Conservation (phyloP, 2,329 filamentous ascomycete species). For the Penicillium sp. region DNA sequence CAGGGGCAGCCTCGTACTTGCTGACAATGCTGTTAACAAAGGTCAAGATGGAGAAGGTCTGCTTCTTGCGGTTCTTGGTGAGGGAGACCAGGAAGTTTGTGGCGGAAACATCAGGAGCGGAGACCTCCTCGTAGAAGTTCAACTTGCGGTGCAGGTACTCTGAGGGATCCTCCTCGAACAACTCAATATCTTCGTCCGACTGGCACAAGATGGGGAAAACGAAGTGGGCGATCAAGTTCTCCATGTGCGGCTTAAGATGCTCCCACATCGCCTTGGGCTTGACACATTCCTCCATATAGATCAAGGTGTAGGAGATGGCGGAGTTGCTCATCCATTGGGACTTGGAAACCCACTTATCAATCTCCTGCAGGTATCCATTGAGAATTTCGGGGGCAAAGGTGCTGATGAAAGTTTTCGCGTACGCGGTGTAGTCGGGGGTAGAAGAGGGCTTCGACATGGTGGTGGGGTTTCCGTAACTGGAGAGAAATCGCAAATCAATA, state of each 20-base stretch:
- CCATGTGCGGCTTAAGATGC: conserved; percentile 88
- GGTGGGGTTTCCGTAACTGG: conserved; percentile 84
- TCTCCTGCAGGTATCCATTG: conserved; percentile 89
- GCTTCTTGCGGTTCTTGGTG: conserved; percentile 91
- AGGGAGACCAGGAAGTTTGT: conserved; percentile 95
- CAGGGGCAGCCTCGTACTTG: conserved; percentile 80
- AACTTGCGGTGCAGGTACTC: conserved; percentile 97
- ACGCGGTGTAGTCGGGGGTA: conserved; percentile 72
- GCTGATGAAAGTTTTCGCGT: conserved; percentile 85
- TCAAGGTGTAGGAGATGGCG: conserved; percentile 87
- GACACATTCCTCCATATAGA: conserved; percentile 95
- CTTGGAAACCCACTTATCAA: conserved; percentile 97
- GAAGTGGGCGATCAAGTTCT: conserved; percentile 88
- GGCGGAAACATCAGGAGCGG: conserved; percentile 89
- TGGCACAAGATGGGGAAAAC: conserved; percentile 95
- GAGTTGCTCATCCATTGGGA: conserved; percentile 92
- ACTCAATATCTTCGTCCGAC: conserved; percentile 85
- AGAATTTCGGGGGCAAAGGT: conserved; percentile 95
- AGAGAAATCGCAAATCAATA: conserved; percentile 7
- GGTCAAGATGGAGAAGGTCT: conserved; percentile 89
- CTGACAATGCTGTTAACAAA: conserved; percentile 96
- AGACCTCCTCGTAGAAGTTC: conserved; percentile 97
- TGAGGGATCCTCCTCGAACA: conserved; percentile 90
- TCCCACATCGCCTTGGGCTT: conserved; percentile 97
- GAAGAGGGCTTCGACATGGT: conserved; percentile 72